phyloP scores from a whole-genome alignment of 257 asterid genomes.

The Linderniella brevidens region DNA sequence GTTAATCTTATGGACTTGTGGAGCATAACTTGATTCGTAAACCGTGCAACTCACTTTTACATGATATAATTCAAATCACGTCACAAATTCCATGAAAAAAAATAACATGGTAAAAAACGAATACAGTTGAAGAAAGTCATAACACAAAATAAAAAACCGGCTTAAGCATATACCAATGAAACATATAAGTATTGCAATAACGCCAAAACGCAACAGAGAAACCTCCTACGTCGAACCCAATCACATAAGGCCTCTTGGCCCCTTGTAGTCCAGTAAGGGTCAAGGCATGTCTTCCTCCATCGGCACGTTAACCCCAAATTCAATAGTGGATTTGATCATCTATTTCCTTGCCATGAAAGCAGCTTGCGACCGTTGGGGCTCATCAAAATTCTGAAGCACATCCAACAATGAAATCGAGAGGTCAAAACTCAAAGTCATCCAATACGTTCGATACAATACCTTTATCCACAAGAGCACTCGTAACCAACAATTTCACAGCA shows the following conservation, averaged over 20 bases:
- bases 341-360: conserved; percentile 87
- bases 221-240: neutral
- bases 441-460: conserved; percentile 53
- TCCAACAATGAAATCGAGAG: conserved; percentile 64
- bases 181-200: too few species aligned
- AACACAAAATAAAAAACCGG: too few species aligned
- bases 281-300: conserved; percentile 74
- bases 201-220: too few species aligned
- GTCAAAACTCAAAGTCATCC: conserved; percentile 42
- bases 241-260: conserved; percentile 84
- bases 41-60: too few species aligned
- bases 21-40: too few species aligned
- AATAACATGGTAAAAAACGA: too few species aligned
- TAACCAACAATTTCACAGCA: conserved; percentile 84
- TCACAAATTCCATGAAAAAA: too few species aligned
- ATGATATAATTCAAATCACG: too few species aligned
- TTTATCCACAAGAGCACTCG: conserved; percentile 70
- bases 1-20: too few species aligned
- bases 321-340: conserved; percentile 65
- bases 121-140: too few species aligned
- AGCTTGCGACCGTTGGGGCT: conserved; percentile 69
- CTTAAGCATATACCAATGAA: too few species aligned
- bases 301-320: conserved; percentile 61
- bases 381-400: conserved; percentile 64
- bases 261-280: conserved; percentile 86